phyloP scores from a whole-genome alignment of 164 flowering plant species.

The Malania oleifera region DNA sequence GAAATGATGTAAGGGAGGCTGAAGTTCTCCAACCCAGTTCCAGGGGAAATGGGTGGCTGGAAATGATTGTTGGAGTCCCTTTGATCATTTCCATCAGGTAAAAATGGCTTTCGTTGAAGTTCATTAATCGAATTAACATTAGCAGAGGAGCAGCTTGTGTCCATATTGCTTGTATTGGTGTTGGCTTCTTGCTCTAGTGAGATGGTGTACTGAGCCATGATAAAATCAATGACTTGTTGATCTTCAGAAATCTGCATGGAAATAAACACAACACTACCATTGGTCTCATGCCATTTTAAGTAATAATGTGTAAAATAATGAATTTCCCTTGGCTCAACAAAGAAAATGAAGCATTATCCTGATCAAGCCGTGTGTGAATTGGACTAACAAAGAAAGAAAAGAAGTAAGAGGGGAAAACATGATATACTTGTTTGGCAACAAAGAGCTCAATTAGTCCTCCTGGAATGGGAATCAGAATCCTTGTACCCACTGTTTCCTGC shows the following conservation, averaged over 20 bases:
- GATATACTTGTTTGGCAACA: constrained; percentile 47
- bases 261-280: no score
- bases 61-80: constrained; percentile 15
- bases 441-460: constrained; percentile 67
- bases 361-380: no score
- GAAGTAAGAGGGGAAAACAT: not conserved
- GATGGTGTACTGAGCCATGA: constrained; percentile 39
- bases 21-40: constrained; percentile 19
- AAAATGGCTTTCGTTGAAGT: constrained; percentile 13
- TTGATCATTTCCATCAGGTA: constrained; percentile 3
- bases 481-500: constrained; percentile 53
- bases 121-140: not conserved
- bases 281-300: no score
- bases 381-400: not conserved
- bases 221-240: constrained; percentile 42
- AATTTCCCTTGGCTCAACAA: no score
- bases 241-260: constrained; percentile 63
- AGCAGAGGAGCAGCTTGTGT: constrained; percentile 12
- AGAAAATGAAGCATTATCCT: not conserved
- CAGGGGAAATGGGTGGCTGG: constrained; percentile 20
- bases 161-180: constrained; percentile 18
- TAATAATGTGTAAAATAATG: no score
- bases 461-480: constrained; percentile 52
- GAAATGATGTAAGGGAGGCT: constrained; percentile 33
- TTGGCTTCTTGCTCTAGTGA: constrained; percentile 35